A percentile compares a stretch with the other conserved stretches of the same genome.
Evolutionary conservation across 345 rosid genomes (phyloP).

Genomic region (Nephelium lappaceum): DNA sequence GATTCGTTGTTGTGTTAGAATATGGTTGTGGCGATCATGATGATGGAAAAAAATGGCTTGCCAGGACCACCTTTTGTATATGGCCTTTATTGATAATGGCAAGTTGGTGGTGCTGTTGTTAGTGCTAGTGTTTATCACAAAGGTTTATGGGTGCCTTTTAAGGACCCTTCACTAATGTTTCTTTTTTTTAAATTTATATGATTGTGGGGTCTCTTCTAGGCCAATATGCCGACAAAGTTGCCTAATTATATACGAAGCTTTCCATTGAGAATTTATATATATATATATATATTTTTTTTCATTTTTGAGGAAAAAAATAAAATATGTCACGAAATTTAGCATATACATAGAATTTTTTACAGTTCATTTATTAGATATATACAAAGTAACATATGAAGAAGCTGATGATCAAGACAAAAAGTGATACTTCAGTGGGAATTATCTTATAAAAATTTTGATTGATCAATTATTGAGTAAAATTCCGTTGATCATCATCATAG

Average conservation of each 20-base stretch:
- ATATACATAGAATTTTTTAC: constrained; percentile 12
- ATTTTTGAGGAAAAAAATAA: neutral
- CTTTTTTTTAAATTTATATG: neutral
- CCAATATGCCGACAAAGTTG: constrained; percentile 47
- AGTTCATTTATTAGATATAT: constrained; percentile 3
- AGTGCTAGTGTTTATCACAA: constrained; percentile 47
- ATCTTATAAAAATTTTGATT: neutral
- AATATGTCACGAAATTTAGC: neutral
- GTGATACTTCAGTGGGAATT: neutral
- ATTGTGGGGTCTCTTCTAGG: constrained; percentile 42
- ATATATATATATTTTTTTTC: no score
- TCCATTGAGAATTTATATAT: neutral
- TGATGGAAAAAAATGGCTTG: neutral
- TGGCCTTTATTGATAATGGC: constrained; percentile 32
- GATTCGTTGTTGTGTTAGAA: neutral
- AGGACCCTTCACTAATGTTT: constrained; percentile 16
- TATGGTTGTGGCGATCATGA: neutral
- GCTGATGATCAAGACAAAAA: constrained; percentile 18
- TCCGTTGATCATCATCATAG: constrained; percentile 1
- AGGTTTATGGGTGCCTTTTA: constrained; percentile 34
- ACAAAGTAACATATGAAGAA: neutral
- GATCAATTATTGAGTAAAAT: constrained; percentile 2
- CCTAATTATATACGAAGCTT: constrained; percentile 23
- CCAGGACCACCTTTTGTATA: constrained; percentile 6
- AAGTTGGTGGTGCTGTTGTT: constrained; percentile 37